Base-by-base conservation (phyloP, 371 early-diverging fungal genomes). In the Funneliformis caledonium region DNA sequence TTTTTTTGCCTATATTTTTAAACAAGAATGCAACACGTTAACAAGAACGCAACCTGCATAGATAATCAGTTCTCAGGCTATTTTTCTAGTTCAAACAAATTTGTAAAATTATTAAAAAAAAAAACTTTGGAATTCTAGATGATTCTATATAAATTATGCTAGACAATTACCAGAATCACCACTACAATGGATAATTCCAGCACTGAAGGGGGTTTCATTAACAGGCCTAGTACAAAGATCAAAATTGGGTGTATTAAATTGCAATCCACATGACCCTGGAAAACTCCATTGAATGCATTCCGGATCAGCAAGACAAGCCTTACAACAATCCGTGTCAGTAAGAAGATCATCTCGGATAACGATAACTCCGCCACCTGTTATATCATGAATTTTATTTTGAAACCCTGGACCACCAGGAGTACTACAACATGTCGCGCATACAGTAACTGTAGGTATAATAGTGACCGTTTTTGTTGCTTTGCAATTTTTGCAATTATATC, bases 401-500 rank as follows among this genome's bases (percentile, higher is more conserved):
- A 4, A 65, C 65, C 65, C 65, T 65, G 65, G 10, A 65, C 10
- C 37, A 65, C 65, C 65, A 65, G 65, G n/a, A 9, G 5, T 37
- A n/a, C n/a, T 2, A 16, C 65, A 65, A 12, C 65, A 65, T 65
- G 14, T 26, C 22, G 48, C 22, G 31, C 72, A 72, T 72, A 22
- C 0, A 50, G 72, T 72, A 72, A 16, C 50, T 72, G 72, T 72
- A 50, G 72, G 72, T 72, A 50, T 72, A 72, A 11, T 19, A n/a
- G 48, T 47, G 48, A 72, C 48, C 5, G 72, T 72, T 72, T 72
- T 33, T 22, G 43, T 72, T 47, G 8, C 22, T 72, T 48, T 72
- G 14, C 50, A 52, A 50, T 37, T 6, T 22, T 70, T 11, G 22
- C 45, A 9, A 42, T 72, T 48, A 72, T 72, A 3, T 0, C 45